Base-by-base conservation (phyloP, 129 eudicot genomes). In the Flaveria sonorensis region DNA sequence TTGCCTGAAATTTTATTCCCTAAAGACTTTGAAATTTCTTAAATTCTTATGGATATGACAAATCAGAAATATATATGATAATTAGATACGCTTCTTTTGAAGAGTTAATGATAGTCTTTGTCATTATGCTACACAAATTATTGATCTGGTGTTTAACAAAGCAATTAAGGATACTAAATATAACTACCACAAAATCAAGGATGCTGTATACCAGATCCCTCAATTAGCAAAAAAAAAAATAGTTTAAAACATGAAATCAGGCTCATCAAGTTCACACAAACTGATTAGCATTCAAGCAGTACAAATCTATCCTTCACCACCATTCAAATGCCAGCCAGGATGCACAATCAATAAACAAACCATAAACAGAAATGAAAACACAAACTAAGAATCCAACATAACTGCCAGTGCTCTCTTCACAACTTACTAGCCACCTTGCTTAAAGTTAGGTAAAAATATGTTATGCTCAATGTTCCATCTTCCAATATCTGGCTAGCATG, bases 191-290 rank as follows among this genome's bases (percentile, higher is more conserved):
- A 77, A 36, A 75, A 30, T 30, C 42, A 65, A 18, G 16, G 45
- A 55, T 74, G 24, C 57, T 7, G 10, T n/a, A 65, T 18, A 52
- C 66, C 28, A 42, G 26, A 72, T 72, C 18, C 51, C 77, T 53
- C 11, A 36, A 36, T 32, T 64, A 20, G 51, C 66, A 55, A 32
- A 72, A 55, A 32, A 2, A n/a, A 30, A 30, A 30, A 30, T 24
- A 72, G 18, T 23, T 12, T 72, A 16, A 52, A 26, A 53, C 66
- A 72, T 11, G 65, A 72, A 52, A 72, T 43, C 48, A 32, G 11
- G 28, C 12, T 8, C 50, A 32, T 63, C 65, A 76, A 76, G 55
- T 32, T 66, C 53, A 65, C 40, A 50, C 67, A 76, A 21, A 16
- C 43, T 39, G 52, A 76, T 51, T 76, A 67, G 5, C 30, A 55